These are phyloP conservation scores for Avena atlantica DNA, from an alignment of 176 grass and related monocot species.

Conservation along the genomic window DNA sequence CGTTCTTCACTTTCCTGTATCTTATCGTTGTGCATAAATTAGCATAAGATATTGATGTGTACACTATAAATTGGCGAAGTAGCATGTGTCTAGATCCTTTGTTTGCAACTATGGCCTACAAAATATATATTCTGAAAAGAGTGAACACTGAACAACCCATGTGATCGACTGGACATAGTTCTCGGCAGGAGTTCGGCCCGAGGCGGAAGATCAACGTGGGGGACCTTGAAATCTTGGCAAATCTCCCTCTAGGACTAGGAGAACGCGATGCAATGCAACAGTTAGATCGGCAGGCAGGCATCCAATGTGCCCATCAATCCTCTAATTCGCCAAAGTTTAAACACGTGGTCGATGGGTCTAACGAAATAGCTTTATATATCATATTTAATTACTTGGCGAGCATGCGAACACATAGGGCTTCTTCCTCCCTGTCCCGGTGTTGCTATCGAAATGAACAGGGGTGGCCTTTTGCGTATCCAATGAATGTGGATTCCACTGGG, in stretches of 20 bases:
- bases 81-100: constrained; percentile 1
- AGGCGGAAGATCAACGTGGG: neutral
- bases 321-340: constrained; percentile 11
- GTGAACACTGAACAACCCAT: constrained; percentile 4
- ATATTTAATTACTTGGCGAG: constrained; percentile 10
- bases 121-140: neutral
- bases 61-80: neutral
- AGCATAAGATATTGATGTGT: neutral
- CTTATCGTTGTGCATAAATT: neutral
- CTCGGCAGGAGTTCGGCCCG: neutral
- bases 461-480: neutral
- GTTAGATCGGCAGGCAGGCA: neutral
- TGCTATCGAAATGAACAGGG: neutral
- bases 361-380: neutral
- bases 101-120: neutral
- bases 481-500: neutral
- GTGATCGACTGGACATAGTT: neutral
- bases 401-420: neutral
- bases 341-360: neutral
- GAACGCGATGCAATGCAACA: neutral
- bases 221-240: constrained; percentile 2
- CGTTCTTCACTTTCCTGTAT: neutral
- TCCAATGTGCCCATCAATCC: neutral
- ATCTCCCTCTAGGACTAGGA: neutral
- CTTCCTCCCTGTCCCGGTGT: too few relatives aligned